phyloP scores from a whole-genome alignment of 73 alveolate genomes.

The Blepharisma japonicum region DNA sequence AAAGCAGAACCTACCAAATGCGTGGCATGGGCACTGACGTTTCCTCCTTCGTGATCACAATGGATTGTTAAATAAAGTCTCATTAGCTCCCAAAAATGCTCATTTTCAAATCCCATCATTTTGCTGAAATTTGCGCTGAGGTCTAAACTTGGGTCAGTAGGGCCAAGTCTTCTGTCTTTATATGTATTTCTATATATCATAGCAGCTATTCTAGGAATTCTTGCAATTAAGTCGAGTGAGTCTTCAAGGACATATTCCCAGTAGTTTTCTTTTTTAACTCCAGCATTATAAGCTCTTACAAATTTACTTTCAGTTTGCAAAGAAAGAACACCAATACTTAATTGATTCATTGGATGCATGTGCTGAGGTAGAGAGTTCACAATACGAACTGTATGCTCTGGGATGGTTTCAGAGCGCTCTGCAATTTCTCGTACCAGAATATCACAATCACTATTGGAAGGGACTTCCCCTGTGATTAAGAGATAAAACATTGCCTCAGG shows the following conservation, averaged over 20 bases:
- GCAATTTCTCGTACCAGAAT: slow-evolving; percentile 50
- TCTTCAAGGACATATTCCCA: slow-evolving; percentile 83
- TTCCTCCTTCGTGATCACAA: slow-evolving; percentile 89
- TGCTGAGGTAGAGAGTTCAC: slow-evolving; percentile 53
- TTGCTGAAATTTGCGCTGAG: slow-evolving; percentile 65
- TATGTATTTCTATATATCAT: slow-evolving; percentile 60
- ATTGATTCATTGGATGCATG: slow-evolving; percentile 81
- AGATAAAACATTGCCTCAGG: slow-evolving; percentile 84
- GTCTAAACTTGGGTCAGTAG: slow-evolving; percentile 37
- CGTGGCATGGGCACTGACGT: slow-evolving; percentile 83
- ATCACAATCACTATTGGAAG: slow-evolving; percentile 52
- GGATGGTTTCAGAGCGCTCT: slow-evolving; percentile 53
- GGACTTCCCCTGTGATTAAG: slow-evolving; percentile 79
- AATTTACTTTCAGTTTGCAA: slow-evolving; percentile 59
- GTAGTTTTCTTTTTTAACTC: slow-evolving; percentile 53
- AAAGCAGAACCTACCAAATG: slow-evolving; percentile 78
- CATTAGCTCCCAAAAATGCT: slow-evolving; percentile 66
- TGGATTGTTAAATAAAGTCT: slow-evolving; percentile 69
- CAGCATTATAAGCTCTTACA: slow-evolving; percentile 62
- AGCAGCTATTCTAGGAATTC: slow-evolving; percentile 78
- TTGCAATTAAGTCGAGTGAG: slow-evolving; percentile 67
- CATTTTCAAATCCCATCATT: slow-evolving; percentile 62
- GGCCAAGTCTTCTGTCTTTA: slow-evolving; percentile 49
- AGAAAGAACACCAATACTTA: slow-evolving; percentile 61
- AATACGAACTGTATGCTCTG: slow-evolving; percentile 45